A percentile compares a stretch with the other conserved stretches of the same genome.
Conservation (phyloP, 2,329 filamentous ascomycete genomes). For the Ustulina deusta region DNA sequence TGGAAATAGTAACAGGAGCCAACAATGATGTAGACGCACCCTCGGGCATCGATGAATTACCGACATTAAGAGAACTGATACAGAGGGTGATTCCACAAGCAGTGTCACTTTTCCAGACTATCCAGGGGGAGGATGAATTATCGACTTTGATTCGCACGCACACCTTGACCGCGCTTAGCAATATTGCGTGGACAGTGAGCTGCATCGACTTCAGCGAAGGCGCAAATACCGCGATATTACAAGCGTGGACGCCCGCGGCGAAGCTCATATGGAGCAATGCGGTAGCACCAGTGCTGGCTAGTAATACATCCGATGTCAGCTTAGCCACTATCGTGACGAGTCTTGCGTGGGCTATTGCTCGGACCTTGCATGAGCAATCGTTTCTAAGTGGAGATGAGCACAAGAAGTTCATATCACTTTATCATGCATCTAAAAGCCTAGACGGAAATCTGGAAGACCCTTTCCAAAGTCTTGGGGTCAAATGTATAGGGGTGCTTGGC, state of each 20-base stretch:
- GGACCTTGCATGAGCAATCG: slow-evolving; percentile 63
- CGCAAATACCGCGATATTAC: slow-evolving; percentile 64
- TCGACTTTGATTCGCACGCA: slow-evolving; percentile 61
- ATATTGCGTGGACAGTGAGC: slow-evolving; percentile 75
- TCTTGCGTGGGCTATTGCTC: slow-evolving; percentile 73
- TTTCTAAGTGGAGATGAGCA: slow-evolving; percentile 67
- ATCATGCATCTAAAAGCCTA: slow-evolving; percentile 66
- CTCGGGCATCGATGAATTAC: slow-evolving; percentile 62
- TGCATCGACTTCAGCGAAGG: slow-evolving; percentile 68
- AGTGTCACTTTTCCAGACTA: slow-evolving; percentile 58
- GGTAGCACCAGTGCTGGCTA: slow-evolving; percentile 67
- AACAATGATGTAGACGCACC: slow-evolving; percentile 58
- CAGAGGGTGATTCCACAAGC: slow-evolving; percentile 61
- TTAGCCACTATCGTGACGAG: slow-evolving; percentile 73
- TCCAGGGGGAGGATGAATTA: slow-evolving; percentile 56
- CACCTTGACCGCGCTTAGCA: slow-evolving; percentile 72
- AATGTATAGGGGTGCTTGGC: slow-evolving; percentile 75
- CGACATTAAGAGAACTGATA: slow-evolving; percentile 64
- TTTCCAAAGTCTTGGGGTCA: slow-evolving; percentile 72
- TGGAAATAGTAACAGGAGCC: slow-evolving; percentile 71
- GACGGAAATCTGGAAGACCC: slow-evolving; percentile 60
- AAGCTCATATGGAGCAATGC: slow-evolving; percentile 69
- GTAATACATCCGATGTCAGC: slow-evolving; percentile 70
- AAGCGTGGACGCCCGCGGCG: slow-evolving; percentile 66
- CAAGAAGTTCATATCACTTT: slow-evolving; percentile 73